A percentile compares a stretch with the other conserved stretches of the same genome.
These are phyloP conservation scores for Cladosporium sp. DNA, from an alignment of 2,329 filamentous ascomycete species.

Conservation along the genomic window DNA sequence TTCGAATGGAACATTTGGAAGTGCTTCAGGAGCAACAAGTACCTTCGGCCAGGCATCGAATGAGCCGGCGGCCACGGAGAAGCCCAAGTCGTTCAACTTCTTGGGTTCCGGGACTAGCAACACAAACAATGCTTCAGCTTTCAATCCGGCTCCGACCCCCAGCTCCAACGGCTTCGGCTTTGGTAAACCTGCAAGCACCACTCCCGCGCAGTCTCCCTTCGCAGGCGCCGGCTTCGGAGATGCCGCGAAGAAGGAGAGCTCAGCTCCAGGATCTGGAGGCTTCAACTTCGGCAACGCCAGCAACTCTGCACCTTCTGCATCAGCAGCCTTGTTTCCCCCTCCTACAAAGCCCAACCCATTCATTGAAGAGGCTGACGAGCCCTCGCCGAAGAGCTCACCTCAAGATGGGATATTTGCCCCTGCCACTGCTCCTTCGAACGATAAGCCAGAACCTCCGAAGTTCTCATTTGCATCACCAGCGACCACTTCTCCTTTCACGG, in stretches of 20 bases:
- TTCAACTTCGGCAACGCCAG: background rate
- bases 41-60: background rate
- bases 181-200: background rate
- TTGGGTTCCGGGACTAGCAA: background rate
- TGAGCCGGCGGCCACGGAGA: background rate
- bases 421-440: background rate
- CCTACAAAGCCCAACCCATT: slow-evolving; percentile 1
- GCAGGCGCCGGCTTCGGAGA: slow-evolving; percentile 12
- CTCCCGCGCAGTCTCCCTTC: background rate
- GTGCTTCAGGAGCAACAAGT: background rate
- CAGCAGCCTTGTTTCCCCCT: slow-evolving; percentile 1
- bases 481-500: background rate
- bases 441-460: background rate
- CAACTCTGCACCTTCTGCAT: background rate
- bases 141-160: background rate
- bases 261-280: background rate
- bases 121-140: background rate
- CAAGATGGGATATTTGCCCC: background rate
- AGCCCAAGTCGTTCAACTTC: slow-evolving; percentile 3
- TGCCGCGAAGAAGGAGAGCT: background rate
- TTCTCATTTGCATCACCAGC: slow-evolving; percentile 3
- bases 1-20: background rate
- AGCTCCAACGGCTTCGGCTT: background rate
- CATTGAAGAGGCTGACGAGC: slow-evolving; percentile 2
- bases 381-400: slow-evolving; percentile 1